Evolutionary conservation across 2,329 filamentous ascomycete genomes (phyloP), one percentile per base, ranked within the genome.

Genomic region (Arthrobotrys entomopaga): DNA sequence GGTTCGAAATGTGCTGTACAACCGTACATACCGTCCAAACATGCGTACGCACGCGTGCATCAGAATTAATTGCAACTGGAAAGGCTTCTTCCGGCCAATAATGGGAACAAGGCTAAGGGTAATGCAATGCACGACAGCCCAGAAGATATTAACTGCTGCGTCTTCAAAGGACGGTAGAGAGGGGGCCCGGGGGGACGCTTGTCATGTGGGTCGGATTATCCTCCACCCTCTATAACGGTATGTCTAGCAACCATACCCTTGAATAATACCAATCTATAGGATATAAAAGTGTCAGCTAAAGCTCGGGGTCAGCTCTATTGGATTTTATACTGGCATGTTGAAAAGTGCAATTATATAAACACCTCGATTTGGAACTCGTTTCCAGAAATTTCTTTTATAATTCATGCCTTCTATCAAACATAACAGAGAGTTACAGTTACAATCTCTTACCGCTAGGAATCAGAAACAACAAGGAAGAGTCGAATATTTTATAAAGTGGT

Each of bases 251-350:
- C 42, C 42, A 46, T 46, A 46, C 16, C 42, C 42, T 46, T 46
- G 46, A 34, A 15, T n/a, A 50, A 19, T 50, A 5, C 5, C n/a
- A 22, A 20, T 50, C 8, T 24, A 19, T 43, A 15, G 19, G 19
- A 42, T 66, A 61, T 61, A 61, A 69, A 69, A 69, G 56, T 34
- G 49, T 49, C 48, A 61, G n/a, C n/a, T n/a, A n/a, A 60, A 56
- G 56, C 56, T 43, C 56, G 49, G 49, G 49, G 56, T 61, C 49
- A 48, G 40, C 42, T 26, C 20, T n/a, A 48, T 48, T 29, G 6
- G 29, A 16, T 10, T 7, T 10, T 34, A 10, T 38, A 16, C 19
- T 22, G 38, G n/a, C 42, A 19, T 19, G 46, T 40, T 48, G 38
- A 58, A 42, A 52, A 46, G 34, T 38, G 34, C 46, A 48, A 38